Base-by-base conservation (phyloP, 345 rosid species). In the Kandelia obovata region DNA sequence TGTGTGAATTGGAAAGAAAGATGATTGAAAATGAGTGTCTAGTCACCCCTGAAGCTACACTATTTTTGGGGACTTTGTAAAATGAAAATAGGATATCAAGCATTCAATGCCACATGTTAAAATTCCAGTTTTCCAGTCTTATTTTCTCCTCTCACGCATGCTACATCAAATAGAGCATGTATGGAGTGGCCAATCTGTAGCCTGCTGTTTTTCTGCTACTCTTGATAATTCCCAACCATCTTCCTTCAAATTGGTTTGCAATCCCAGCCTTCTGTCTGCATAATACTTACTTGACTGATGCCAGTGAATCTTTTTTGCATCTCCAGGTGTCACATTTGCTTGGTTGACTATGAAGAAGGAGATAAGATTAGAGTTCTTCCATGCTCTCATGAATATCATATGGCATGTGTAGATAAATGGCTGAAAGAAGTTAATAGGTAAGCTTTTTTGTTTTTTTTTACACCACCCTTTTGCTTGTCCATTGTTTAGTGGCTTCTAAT, bases 291-390 rank as follows among this genome's bases (percentile, higher is more conserved):
- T 2, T 20, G 17, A 20, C 56, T 55, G 53, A 27, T 26, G 5
- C 35, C 49, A 7, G 46, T n/a, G 64, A 53, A 16, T 25, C 4
- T 6, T 58, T 3, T n/a, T 62, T 31, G 25, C 15, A 5, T 37
- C n/a, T 55, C 46, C 63, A 73, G 77, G 68, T 73, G 77, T 23
- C 66, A 73, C 72, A 73, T 73, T 62, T 73, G 77, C 68, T 55
- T 73, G 34, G 67, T 62, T 30, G 77, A 73, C 25, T 73, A 73
- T 7, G 77, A 73, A 35, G 77, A 73, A 68, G 77, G 68, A 7
- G 77, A 73, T 46, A 43, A 67, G 35, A 68, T 73, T 56, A 68
- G 77, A 67, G 77, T 63, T 46, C 77, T 73, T 27, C 77, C 72
- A 62, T 73, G 77, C 68, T 73, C 68, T 61, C 77, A 73, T 30